phyloP scores from a whole-genome alignment of 2,329 filamentous ascomycete species.

The Aspergillus glaucus region DNA sequence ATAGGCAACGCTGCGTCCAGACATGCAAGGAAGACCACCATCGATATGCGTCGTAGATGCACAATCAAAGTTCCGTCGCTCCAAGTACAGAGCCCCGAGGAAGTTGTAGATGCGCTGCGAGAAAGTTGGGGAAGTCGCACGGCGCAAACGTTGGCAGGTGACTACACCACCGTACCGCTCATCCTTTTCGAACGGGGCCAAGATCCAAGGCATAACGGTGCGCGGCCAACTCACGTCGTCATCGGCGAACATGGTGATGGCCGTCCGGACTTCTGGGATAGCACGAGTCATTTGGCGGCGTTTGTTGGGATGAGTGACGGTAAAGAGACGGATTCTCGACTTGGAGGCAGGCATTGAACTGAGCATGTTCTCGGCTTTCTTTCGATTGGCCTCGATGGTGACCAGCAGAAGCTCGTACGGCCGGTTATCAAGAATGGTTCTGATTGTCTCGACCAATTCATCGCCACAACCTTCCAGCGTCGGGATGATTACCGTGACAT shows the following conservation, averaged over 20 bases:
- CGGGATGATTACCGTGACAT: conserved; percentile 91
- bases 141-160: conserved; percentile 79
- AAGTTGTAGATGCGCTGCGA: conserved; percentile 72
- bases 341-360: conserved; percentile 49
- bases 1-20: conserved; percentile 87
- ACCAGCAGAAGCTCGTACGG: conserved; percentile 72
- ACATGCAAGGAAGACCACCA: conserved; percentile 94
- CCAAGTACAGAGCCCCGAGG: conserved; percentile 84
- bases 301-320: conserved; percentile 85
- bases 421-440: conserved; percentile 47
- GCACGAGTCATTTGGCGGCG: conserved; percentile 87
- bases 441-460: conserved; percentile 73
- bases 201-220: conserved; percentile 81
- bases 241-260: conserved; percentile 86
- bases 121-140: conserved; percentile 56
- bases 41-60: conserved; percentile 93
- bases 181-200: conserved; percentile 83
- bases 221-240: conserved; percentile 91
- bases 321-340: conserved; percentile 66
- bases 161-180: conserved; percentile 77
- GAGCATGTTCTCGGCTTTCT: conserved; percentile 59
- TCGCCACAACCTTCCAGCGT: conserved; percentile 84
- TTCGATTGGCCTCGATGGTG: conserved; percentile 74
- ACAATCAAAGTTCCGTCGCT: conserved; percentile 93
- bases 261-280: conserved; percentile 74